phyloP scores from a whole-genome alignment of 116 monocot genomes.

The Phalaenopsis hybrid region DNA sequence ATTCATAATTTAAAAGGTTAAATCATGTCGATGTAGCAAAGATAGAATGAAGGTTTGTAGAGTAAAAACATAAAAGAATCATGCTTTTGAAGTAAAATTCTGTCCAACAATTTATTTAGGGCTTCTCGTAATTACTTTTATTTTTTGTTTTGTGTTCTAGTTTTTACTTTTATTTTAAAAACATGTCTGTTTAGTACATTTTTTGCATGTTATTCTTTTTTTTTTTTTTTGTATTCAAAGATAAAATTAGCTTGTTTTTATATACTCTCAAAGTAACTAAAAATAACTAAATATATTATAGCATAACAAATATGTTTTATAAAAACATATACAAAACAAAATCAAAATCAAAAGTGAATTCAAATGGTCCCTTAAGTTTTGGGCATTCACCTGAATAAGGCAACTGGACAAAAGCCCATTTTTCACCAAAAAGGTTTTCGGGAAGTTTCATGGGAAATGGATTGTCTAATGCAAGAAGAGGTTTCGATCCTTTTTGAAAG shows the following conservation, averaged over 20 bases:
- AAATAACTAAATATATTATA: too few relatives aligned
- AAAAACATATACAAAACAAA: too few relatives aligned
- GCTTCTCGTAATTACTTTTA: too few relatives aligned
- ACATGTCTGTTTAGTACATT: too few relatives aligned
- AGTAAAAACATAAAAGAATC: not conserved
- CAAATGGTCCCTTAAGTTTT: not conserved
- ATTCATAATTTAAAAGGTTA: not conserved
- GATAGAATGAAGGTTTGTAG: not conserved
- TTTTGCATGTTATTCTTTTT: too few relatives aligned
- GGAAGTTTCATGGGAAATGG: slow-evolving; percentile 90
- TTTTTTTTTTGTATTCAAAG: too few relatives aligned
- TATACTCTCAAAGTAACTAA: too few relatives aligned
- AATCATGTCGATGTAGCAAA: not conserved
- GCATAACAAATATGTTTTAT: too few relatives aligned
- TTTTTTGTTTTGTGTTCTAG: too few relatives aligned
- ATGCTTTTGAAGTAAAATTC: not conserved
- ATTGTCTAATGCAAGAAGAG: slow-evolving; percentile 80
- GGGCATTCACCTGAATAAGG: slow-evolving; percentile 64
- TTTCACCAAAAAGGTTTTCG: slow-evolving; percentile 85
- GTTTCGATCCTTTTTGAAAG: slow-evolving; percentile 84
- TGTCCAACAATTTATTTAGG: not conserved
- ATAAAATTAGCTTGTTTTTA: too few relatives aligned
- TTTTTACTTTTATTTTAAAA: too few relatives aligned
- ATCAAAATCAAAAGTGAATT: too few relatives aligned
- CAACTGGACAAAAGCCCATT: slow-evolving; percentile 95